These are phyloP conservation scores for Paratrimastix pyriformis DNA, from an alignment of 78 protist species.

Conservation along the genomic window DNA sequence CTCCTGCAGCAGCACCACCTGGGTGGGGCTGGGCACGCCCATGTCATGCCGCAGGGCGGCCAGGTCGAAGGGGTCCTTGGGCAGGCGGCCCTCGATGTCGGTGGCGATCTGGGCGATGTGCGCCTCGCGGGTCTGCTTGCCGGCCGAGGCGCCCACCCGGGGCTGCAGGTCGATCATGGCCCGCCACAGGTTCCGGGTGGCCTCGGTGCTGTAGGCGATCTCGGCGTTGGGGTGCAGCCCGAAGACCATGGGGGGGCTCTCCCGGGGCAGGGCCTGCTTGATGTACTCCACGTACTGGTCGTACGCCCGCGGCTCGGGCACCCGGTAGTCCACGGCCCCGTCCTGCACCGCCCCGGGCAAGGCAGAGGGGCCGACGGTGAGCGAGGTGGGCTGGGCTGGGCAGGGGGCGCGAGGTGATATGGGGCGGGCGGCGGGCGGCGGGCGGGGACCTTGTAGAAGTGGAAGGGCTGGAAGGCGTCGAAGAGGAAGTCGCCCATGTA, in stretches of 20 bases:
- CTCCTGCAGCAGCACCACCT: constrained; percentile 76
- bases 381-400: too few species aligned
- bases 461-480: constrained; percentile 77
- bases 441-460: constrained; percentile 58
- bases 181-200: constrained; percentile 45
- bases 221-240: constrained; percentile 88
- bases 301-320: constrained; percentile 13
- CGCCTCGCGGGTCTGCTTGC: constrained; percentile 48
- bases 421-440: neutral
- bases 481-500: constrained; percentile 89
- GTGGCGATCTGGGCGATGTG: constrained; percentile 7
- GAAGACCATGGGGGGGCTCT: constrained; percentile 69
- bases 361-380: neutral
- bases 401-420: neutral
- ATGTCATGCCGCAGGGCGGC: constrained; percentile 6
- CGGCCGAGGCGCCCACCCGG: constrained; percentile 24
- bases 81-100: constrained; percentile 32
- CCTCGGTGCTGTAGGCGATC: constrained; percentile 55
- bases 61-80: constrained; percentile 43
- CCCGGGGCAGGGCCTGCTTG: constrained; percentile 50
- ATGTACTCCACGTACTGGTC: neutral
- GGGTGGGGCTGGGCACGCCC: constrained; percentile 39
- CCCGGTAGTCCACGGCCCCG: constrained; percentile 22
- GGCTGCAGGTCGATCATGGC: constrained; percentile 63
- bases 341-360: neutral